Conservation (phyloP, 1,139 yeast genomes). For the Debaryomyces subglobosus region DNA sequence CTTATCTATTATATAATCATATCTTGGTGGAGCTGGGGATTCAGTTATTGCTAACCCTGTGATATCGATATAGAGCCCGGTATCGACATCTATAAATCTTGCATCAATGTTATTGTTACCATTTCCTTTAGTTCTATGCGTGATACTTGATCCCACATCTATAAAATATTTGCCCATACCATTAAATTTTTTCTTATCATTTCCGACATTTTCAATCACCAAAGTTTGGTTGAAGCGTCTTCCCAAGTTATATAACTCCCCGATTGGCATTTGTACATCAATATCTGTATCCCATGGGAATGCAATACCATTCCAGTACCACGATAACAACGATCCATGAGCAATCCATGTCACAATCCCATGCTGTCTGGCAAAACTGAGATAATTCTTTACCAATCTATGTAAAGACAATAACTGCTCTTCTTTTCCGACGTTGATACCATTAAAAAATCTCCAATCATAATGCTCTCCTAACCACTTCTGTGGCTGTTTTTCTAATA, state of each 20-base stretch:
- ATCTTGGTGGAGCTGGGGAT: constrained; percentile 37
- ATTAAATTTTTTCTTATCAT: constrained; percentile 23
- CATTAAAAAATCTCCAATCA: constrained; percentile 51
- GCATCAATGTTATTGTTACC: constrained; percentile 43
- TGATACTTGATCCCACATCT: constrained; percentile 35
- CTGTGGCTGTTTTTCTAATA: constrained; percentile 22
- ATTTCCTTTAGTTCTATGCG: constrained; percentile 34
- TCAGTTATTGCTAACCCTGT: constrained; percentile 36
- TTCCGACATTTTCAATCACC: constrained; percentile 30
- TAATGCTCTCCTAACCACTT: constrained; percentile 45
- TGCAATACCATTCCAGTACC: constrained; percentile 43
- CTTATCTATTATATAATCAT: constrained; percentile 19
- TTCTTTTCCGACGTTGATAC: constrained; percentile 35
- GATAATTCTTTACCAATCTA: constrained; percentile 33
- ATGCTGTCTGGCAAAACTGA: constrained; percentile 32
- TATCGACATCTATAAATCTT: constrained; percentile 40
- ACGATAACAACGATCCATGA: constrained; percentile 45
- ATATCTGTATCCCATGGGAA: constrained; percentile 45
- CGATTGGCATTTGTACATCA: constrained; percentile 42
- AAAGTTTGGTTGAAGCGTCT: constrained; percentile 41
- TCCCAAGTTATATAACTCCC: constrained; percentile 32
- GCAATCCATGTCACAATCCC: constrained; percentile 45
- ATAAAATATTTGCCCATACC: constrained; percentile 39
- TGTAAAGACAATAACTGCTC: constrained; percentile 32
- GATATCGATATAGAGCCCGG: constrained; percentile 43